Evolutionary conservation across 1,284 basidiomycete genomes (phyloP).

Genomic region (Acaromyces ingoldii): DNA sequence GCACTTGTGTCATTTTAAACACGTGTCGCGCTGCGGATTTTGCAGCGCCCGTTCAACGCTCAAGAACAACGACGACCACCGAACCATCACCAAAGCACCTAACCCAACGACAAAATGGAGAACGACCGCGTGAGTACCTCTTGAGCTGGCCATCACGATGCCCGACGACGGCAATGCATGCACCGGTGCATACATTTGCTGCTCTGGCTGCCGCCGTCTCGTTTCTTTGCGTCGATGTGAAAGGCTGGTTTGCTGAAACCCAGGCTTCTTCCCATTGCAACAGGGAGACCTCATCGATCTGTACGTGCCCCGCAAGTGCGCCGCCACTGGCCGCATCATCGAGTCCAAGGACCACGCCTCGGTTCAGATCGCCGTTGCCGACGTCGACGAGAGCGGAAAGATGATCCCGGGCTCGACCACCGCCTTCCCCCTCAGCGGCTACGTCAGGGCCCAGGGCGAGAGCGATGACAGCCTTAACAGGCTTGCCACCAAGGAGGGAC

Average conservation of each 20-base stretch:
- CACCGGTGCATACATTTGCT: too few relatives aligned
- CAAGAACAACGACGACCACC: background rate
- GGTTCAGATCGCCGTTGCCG: conserved; percentile 89
- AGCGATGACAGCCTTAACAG: conserved; percentile 96
- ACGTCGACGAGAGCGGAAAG: conserved; percentile 89
- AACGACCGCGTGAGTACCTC: conserved; percentile 54
- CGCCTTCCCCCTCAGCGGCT: conserved; percentile 88
- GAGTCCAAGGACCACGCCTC: conserved; percentile 99
- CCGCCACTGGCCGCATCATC: conserved; percentile 76
- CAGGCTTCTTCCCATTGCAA: background rate
- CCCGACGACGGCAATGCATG: background rate
- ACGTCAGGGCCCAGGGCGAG: conserved; percentile 90
- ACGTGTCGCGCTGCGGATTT: background rate
- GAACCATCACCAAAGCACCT: background rate
- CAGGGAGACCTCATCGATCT: conserved; percentile 98
- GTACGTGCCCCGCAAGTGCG: conserved; percentile 98
- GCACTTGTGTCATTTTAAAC: too few relatives aligned
- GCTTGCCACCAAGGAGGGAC: conserved; percentile 86
- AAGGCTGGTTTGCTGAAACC: background rate
- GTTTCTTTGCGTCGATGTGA: background rate
- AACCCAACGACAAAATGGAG: conserved; percentile 53
- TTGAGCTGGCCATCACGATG: background rate
- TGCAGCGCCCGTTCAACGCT: background rate
- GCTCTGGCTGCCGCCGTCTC: background rate
- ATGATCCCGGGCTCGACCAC: conserved; percentile 75